A percentile compares a stretch with the other conserved stretches of the same genome.
These are phyloP conservation scores for Quercus tomentella DNA, from an alignment of 331 rosid species.

Conservation along the genomic window DNA sequence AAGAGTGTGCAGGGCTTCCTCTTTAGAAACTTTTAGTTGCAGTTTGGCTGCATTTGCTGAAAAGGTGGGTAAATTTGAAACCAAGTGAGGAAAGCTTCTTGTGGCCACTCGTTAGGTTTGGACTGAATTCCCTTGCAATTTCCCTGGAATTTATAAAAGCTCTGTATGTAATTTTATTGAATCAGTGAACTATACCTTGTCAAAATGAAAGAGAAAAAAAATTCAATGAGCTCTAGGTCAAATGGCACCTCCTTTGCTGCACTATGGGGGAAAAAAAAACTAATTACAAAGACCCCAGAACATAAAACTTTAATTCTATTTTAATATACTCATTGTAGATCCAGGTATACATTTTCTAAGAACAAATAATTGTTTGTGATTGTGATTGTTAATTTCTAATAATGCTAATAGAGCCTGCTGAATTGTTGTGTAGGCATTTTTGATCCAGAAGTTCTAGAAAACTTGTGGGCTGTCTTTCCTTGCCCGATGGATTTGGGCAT, in stretches of 20 bases:
- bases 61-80: conserved; percentile 28
- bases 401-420: conserved; percentile 27
- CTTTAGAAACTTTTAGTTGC: too few relatives aligned
- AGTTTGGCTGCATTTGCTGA: too few relatives aligned
- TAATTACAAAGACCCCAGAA: neutral
- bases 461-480: conserved; percentile 56
- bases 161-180: conserved; percentile 13
- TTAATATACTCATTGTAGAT: neutral
- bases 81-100: conserved; percentile 37
- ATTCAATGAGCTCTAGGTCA: too few relatives aligned
- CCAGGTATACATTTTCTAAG: neutral
- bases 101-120: conserved; percentile 29
- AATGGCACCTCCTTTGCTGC: too few relatives aligned
- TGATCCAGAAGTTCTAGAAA: conserved; percentile 49
- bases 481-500: conserved; percentile 51
- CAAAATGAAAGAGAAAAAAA: neutral
- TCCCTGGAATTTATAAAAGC: conserved; percentile 9
- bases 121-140: conserved; percentile 17
- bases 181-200: neutral
- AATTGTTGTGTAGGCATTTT: conserved; percentile 50
- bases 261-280: neutral
- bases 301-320: neutral
- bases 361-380: conserved; percentile 2
- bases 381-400: neutral
- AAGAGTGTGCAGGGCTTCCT: too few relatives aligned